Base-by-base conservation (phyloP, 352 stramenopile genomes). In the Globisporangium parvum region DNA sequence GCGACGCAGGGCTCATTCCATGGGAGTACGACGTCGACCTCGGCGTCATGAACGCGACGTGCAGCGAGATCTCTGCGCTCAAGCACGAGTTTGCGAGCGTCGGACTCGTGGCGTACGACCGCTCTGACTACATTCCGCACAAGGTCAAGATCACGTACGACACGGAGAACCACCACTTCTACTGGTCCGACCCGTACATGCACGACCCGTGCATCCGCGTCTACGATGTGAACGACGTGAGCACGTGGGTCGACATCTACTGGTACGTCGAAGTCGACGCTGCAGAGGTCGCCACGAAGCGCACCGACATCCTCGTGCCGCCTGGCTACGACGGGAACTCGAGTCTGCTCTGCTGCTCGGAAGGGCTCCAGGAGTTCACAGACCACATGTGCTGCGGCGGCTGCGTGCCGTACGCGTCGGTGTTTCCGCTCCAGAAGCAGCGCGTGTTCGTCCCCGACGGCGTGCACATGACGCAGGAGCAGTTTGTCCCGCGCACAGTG, bases 71-170 rank as follows among this genome's bases (percentile, higher is more conserved):
- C 55, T 87, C 80, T 41, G 67, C 66, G 41, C 67, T 91, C 37
- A 91, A 91, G 60, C 57, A 53, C 57, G 70, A 87, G 58, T 88
- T 91, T 51, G 66, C 66, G 23, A 62, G 63, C 17, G 75, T 80
- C 6, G 80, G 78, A 53, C 71, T 91, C 57, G 74, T 71, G 21
- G 77, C 73, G 6, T 91, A 88, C 55, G 77, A 88, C 53, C 77
- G 80, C 31, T 58, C 71, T 17, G 80, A 91, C 61, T 72, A 86
- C 56, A 88, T 88, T 59, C 64, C 80, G 26, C 80, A 91, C 67
- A 88, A 91, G 56, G 77, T 87, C 47, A 88, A 91, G 63, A 72
- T 91, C 57, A 91, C 80, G 55, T 91, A 88, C 57, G 80, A 91
- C 62, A 91, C 77, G 23, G 80, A 91, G 73, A 88, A 88, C 64